phyloP scores from a whole-genome alignment of 768 basidiomycete genomes.

The Xerocomellus amylosporus region DNA sequence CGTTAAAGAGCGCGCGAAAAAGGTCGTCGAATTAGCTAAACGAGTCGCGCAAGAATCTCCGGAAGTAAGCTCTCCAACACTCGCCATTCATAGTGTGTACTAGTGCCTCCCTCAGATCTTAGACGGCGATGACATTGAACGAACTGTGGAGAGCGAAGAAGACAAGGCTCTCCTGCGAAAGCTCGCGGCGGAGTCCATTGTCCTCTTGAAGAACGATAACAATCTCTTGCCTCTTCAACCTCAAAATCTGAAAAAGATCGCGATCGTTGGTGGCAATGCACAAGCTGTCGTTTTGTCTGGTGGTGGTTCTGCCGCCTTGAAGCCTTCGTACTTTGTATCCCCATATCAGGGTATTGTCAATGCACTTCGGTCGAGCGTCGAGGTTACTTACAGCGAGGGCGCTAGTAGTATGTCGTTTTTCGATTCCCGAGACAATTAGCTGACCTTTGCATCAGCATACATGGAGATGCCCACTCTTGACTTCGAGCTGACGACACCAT shows the following conservation, averaged over 20 bases:
- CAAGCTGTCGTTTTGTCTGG: constrained; percentile 67
- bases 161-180: constrained; percentile 62
- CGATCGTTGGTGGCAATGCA: constrained; percentile 69
- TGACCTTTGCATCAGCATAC: constrained; percentile 43
- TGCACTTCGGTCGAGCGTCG: constrained; percentile 47
- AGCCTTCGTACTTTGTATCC: constrained; percentile 71
- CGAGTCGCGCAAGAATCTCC: constrained; percentile 65
- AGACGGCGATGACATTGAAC: constrained; percentile 68
- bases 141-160: constrained; percentile 57
- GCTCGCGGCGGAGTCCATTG: constrained; percentile 68
- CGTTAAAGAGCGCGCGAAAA: constrained; percentile 62
- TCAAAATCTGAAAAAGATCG: constrained; percentile 60
- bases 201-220: constrained; percentile 69
- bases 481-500: constrained; percentile 56
- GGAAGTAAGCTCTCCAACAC: constrained; percentile 42
- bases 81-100: not conserved
- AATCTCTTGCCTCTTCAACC: constrained; percentile 35
- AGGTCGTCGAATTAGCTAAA: constrained; percentile 67
- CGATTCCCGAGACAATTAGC: not conserved
- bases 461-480: constrained; percentile 67
- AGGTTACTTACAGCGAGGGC: constrained; percentile 67
- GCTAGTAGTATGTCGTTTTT: constrained; percentile 49
- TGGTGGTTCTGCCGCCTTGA: constrained; percentile 69
- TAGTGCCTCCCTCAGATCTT: constrained; percentile 45
- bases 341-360: constrained; percentile 75